Percentiles rank a stretch among this genome's conserved stretches.
Conservation (phyloP, 192 early-diverging fungal species). For the Coemansia sp. region DNA sequence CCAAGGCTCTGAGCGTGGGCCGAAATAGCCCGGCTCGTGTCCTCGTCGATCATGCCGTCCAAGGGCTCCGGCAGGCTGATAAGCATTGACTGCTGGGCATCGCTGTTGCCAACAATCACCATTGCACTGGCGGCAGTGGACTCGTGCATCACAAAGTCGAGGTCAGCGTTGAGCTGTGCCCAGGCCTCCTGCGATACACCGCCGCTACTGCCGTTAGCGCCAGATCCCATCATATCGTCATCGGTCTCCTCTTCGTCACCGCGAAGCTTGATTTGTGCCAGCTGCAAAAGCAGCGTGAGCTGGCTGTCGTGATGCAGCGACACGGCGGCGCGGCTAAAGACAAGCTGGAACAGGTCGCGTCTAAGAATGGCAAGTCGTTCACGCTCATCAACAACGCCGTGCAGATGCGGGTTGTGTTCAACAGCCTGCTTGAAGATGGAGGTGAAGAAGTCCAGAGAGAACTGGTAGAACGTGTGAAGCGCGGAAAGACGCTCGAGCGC, state of each 20-base stretch:
- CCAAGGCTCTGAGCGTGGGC: conserved; percentile 21
- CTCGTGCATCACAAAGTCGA: conserved; percentile 44
- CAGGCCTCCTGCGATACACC: conserved; percentile 29
- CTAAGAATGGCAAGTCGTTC: conserved; percentile 72
- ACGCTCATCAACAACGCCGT: conserved; percentile 60
- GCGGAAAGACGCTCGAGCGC: conserved; percentile 90
- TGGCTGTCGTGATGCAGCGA: conserved; percentile 91
- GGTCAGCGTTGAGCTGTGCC: conserved; percentile 37
- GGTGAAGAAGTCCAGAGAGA: conserved; percentile 95
- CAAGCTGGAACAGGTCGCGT: conserved; percentile 77
- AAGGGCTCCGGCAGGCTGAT: conserved; percentile 14
- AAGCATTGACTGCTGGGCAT: neutral
- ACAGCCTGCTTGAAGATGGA: conserved; percentile 87
- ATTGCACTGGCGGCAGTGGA: neutral
- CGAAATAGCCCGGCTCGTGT: conserved; percentile 11
- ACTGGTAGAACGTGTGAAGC: conserved; percentile 96
- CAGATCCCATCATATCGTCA: neutral
- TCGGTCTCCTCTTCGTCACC: conserved; percentile 42
- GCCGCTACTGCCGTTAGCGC: neutral
- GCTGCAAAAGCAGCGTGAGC: conserved; percentile 79
- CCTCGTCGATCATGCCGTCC: conserved; percentile 19
- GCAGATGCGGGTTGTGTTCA: conserved; percentile 67
- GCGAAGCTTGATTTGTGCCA: conserved; percentile 83
- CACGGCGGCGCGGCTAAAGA: conserved; percentile 74
- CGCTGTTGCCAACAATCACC: neutral